Percentiles rank a stretch among this genome's conserved stretches.
Evolutionary conservation across 345 rosid genomes (phyloP).

Genomic region (Hibiscus syriacus): DNA sequence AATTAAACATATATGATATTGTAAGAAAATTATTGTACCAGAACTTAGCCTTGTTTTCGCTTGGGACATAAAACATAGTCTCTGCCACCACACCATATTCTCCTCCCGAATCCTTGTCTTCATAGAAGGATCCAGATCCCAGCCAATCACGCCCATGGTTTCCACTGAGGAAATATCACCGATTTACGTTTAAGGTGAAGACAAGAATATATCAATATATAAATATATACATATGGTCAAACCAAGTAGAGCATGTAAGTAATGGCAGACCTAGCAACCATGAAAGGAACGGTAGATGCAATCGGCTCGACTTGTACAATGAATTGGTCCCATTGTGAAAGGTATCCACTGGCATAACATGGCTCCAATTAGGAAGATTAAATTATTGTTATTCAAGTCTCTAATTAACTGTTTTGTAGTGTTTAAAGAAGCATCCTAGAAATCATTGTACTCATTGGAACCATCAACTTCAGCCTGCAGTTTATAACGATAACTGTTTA

Average conservation of each 20-base stretch:
- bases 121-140: constrained; percentile 54
- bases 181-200: neutral
- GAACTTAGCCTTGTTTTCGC: constrained; percentile 56
- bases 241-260: neutral
- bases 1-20: neutral
- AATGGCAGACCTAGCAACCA: constrained; percentile 51
- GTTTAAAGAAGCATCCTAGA: constrained; percentile 48
- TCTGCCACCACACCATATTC: constrained; percentile 69
- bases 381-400: constrained; percentile 45
- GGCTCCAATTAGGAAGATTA: constrained; percentile 69
- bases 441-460: constrained; percentile 47
- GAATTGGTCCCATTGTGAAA: constrained; percentile 74
- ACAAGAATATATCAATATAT: neutral
- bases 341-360: constrained; percentile 58
- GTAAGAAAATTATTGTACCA: constrained; percentile 25
- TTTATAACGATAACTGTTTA: neutral
- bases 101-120: constrained; percentile 56
- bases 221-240: neutral
- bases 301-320: constrained; percentile 59
- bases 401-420: constrained; percentile 51
- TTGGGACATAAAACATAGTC: constrained; percentile 60
- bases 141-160: constrained; percentile 79
- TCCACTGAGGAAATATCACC: constrained; percentile 31
- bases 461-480: constrained; percentile 59
- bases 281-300: constrained; percentile 62